phyloP scores from a whole-genome alignment of 2,329 filamentous ascomycete genomes.

The Microdochium nivale region DNA sequence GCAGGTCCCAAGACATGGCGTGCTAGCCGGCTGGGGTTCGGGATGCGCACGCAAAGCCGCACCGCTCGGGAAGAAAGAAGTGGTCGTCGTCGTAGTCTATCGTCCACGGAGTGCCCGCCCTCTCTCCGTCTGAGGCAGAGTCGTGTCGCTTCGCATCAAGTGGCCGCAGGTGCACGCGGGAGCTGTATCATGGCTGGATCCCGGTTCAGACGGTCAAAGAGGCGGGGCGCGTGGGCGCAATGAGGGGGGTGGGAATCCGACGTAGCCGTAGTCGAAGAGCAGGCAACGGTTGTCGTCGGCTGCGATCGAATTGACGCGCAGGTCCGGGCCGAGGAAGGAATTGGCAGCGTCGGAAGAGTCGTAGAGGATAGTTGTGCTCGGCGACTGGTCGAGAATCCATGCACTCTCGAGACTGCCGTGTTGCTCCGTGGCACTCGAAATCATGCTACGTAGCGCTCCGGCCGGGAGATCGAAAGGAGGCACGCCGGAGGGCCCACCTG shows the following conservation, averaged over 20 bases:
- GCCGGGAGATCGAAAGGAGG: neutral
- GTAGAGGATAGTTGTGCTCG: neutral
- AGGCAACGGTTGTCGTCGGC: neutral
- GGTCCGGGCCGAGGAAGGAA: neutral
- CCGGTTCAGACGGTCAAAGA: neutral
- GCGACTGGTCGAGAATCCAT: neutral
- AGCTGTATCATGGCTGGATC: neutral
- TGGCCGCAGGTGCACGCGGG: neutral
- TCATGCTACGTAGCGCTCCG: constrained; percentile 1
- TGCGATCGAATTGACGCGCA: neutral
- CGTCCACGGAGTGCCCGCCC: neutral
- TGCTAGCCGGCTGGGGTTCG: constrained; percentile 6
- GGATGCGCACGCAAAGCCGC: neutral
- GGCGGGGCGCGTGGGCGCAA: neutral
- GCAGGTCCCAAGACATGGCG: constrained; percentile 74
- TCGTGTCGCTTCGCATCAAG: neutral
- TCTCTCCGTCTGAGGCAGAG: neutral
- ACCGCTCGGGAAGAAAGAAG: neutral
- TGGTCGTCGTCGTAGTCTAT: neutral
- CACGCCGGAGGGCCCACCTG: neutral
- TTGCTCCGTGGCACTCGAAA: neutral
- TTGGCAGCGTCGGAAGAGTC: neutral
- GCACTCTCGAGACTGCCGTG: neutral
- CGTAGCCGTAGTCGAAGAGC: neutral
- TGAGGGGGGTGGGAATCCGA: neutral